Evolutionary conservation across 768 basidiomycete species (phyloP), one percentile per base, ranked within the genome.

Genomic region (Pleurotus eryngii): DNA sequence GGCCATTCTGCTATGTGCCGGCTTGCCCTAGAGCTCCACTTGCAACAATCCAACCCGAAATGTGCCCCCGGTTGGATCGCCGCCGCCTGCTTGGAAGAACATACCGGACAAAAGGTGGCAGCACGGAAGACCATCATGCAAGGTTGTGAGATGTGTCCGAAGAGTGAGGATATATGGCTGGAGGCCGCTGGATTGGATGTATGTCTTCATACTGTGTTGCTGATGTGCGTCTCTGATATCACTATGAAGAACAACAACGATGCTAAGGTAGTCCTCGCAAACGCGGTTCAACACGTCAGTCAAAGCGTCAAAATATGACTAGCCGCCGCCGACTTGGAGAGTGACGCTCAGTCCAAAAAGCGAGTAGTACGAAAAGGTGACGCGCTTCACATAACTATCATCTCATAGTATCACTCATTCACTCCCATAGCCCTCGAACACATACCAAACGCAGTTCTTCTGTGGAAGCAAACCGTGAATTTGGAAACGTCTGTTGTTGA

Each of bases 11-110:
- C n/a, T n/a, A n/a, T n/a, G n/a, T n/a, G n/a, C n/a, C n/a, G n/a
- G n/a, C n/a, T n/a, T n/a, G n/a, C n/a, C n/a, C n/a, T n/a, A n/a
- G n/a, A n/a, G n/a, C n/a, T n/a, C n/a, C n/a, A n/a, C n/a, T n/a
- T n/a, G n/a, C n/a, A n/a, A n/a, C n/a, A 99, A 99, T 71, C 95
- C 95, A 0, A 98, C 72, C 95, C 95, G 1, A n/a, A 98, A 67
- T 96, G 98, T 62, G 82, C 94, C 0, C 96, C 96, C 4, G 97
- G 97, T 3, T 99, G 97, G 97, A 98, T 99, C 58, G 97, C 97
- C 0, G 97, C 96, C 0, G 97, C 97, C 0, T 86, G 93, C 63
- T 70, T 99, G 53, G 97, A 99, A 71, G 94, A 97, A 62, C 95
- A 98, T 62, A 95, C 97, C 0, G 95, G 96, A 9, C 81, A 94